phyloP scores from a whole-genome alignment of 192 early-diverging fungal species.

The Diversispora epigaea region DNA sequence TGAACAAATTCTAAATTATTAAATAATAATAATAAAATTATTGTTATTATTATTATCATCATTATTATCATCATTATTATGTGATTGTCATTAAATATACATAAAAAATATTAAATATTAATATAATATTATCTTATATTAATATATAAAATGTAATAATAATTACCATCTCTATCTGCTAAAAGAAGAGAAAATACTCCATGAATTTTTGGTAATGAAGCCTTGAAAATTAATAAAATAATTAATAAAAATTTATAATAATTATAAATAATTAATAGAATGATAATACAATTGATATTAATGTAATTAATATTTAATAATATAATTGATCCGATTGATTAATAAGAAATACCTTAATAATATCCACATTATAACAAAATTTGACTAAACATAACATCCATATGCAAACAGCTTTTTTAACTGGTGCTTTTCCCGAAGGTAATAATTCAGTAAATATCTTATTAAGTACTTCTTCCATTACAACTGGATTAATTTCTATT shows the following conservation, averaged over 20 bases:
- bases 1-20: conserved; percentile 67
- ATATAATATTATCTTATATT: background rate
- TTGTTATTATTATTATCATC: no score
- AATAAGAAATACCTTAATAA: conserved; percentile 45
- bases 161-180: conserved; percentile 74
- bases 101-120: conserved; percentile 1
- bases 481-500: conserved; percentile 24
- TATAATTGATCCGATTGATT: no score
- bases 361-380: conserved; percentile 55
- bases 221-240: conserved; percentile 26
- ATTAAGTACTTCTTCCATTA: conserved; percentile 50
- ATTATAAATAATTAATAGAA: background rate
- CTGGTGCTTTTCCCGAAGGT: conserved; percentile 51
- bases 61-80: no score
- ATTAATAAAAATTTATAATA: background rate
- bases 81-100: no score
- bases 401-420: conserved; percentile 68
- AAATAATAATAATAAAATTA: no score
- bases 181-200: conserved; percentile 73
- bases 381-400: conserved; percentile 81
- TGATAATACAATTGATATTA: background rate
- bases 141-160: background rate
- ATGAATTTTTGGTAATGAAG: conserved; percentile 68
- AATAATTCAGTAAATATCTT: conserved; percentile 56
- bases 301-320: no score